A percentile compares a stretch with the other conserved stretches of the same genome.
Conservation (phyloP, 106 monocot species). For the Dioscorea zingiberensis region DNA sequence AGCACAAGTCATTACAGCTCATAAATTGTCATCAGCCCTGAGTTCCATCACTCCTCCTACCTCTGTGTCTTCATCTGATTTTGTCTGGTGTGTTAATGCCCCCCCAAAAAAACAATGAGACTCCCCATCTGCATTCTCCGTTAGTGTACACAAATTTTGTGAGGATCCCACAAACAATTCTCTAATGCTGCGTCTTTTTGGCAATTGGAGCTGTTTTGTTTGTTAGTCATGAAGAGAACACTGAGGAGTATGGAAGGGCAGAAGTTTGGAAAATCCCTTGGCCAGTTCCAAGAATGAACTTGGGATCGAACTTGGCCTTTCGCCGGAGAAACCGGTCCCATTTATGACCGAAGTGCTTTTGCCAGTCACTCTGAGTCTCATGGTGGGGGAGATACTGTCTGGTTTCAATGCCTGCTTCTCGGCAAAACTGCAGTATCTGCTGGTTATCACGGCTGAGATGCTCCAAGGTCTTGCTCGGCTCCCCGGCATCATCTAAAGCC, state of each 20-base stretch:
- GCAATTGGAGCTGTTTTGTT: neutral
- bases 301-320: constrained; percentile 70
- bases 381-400: constrained; percentile 79
- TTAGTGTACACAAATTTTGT: no score
- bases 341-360: constrained; percentile 50
- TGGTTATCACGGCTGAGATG: constrained; percentile 45
- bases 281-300: constrained; percentile 45
- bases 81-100: no score
- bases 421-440: constrained; percentile 48
- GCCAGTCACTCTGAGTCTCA: constrained; percentile 37
- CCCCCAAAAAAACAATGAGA: no score
- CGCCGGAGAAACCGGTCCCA: constrained; percentile 52
- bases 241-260: constrained; percentile 5
- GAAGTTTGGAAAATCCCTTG: constrained; percentile 57
- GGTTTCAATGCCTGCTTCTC: constrained; percentile 26
- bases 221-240: constrained; percentile 4
- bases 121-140: no score
- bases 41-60: no score
- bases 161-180: no score
- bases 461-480: constrained; percentile 32
- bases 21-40: no score
- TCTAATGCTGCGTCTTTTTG: no score
- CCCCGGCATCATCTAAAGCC: constrained; percentile 36
- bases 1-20: neutral
- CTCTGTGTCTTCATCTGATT: no score